These are phyloP conservation scores for Agrocybe pediades DNA, from an alignment of 768 basidiomycete genomes.

Conservation along the genomic window DNA sequence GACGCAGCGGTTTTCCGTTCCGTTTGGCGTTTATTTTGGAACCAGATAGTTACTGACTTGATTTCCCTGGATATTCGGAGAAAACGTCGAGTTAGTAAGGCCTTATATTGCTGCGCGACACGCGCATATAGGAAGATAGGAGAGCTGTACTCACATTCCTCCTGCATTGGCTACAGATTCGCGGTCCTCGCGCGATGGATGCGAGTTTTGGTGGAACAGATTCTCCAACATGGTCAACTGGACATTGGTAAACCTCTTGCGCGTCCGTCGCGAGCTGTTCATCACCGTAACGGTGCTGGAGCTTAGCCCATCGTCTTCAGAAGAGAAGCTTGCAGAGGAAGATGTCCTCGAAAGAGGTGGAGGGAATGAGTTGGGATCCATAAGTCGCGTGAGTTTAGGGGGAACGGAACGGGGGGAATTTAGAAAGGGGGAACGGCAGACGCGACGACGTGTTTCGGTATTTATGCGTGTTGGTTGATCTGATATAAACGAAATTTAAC, in stretches of 20 bases:
- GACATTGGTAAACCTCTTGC: conserved; percentile 67
- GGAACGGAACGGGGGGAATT: conserved; percentile 6
- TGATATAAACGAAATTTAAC: conserved; percentile 21
- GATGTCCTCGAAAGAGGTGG: conserved; percentile 53
- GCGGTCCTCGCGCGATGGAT: conserved; percentile 75
- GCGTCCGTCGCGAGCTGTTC: conserved; percentile 53
- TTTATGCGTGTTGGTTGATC: conserved; percentile 23
- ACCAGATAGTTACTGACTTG: conserved; percentile 80
- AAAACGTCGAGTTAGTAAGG: conserved; percentile 1
- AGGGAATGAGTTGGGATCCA: conserved; percentile 10
- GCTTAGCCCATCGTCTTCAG: conserved; percentile 41
- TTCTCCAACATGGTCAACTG: conserved; percentile 76
- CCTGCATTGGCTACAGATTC: conserved; percentile 62
- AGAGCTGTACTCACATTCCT: conserved; percentile 54
- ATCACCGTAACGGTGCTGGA: conserved; percentile 31
- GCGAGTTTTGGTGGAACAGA: conserved; percentile 70
- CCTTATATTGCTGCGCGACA: conserved; percentile 4
- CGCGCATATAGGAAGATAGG: conserved; percentile 4
- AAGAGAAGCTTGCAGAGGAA: conserved; percentile 55
- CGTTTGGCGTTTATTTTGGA: conserved; percentile 80
- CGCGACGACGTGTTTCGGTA: conserved; percentile 11
- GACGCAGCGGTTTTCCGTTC: conserved; percentile 53
- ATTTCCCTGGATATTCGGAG: conserved; percentile 47
- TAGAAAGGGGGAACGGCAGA: conserved; percentile 9
- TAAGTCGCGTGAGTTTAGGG: conserved; percentile 9